Evolutionary conservation across 2,329 filamentous ascomycete species (phyloP), one percentile per base, ranked within the genome.

Genomic region (Cladosporium colombiae): DNA sequence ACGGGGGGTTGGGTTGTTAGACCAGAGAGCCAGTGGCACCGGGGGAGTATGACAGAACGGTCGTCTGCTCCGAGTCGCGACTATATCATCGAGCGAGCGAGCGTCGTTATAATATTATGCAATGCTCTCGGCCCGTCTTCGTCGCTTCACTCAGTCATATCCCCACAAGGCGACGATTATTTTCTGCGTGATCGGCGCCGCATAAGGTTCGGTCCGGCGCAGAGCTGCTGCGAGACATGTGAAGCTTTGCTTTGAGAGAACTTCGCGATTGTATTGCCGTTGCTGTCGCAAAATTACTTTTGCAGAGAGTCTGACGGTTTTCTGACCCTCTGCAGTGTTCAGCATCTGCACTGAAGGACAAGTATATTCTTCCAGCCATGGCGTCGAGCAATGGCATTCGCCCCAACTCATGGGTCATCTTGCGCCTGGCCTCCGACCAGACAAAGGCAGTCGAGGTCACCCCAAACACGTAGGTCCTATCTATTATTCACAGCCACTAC

Each of bases 391-490:
- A 44, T 65, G 62, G 62, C 31, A 65, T 65, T 27, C 55, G 25
- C 16, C 62, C 62, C 56, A 65, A 58, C 37, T 40, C 52, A n/a
- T 65, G 56, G 55, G 78, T 87, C 64, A 82, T 84, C 68, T 75
- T 87, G 66, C 83, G 84, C 65, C 82, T 87, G 31, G 84, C 87
- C 16, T 88, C 86, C 14, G 86, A 86, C 68, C 78, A 82, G 62
- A 79, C 84, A 65, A 87, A 85, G 73, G 79, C 89, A 66, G 74
- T 87, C 64, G 83, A 88, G 70, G 80, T 89, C 69, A 79, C 82
- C 64, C 87, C 88, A 62, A 86, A 89, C 76, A 86, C 85, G 86
- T 90, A 86, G 76, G 88, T 86, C 68, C 5, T 16, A 35, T 33
- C 7, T 29, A 31, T 31, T 31, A 27, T 21, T 21, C 11, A 21